Conservation (phyloP, 805 yeast genomes). For the Zygosaccharomyces kombuchaensis region DNA sequence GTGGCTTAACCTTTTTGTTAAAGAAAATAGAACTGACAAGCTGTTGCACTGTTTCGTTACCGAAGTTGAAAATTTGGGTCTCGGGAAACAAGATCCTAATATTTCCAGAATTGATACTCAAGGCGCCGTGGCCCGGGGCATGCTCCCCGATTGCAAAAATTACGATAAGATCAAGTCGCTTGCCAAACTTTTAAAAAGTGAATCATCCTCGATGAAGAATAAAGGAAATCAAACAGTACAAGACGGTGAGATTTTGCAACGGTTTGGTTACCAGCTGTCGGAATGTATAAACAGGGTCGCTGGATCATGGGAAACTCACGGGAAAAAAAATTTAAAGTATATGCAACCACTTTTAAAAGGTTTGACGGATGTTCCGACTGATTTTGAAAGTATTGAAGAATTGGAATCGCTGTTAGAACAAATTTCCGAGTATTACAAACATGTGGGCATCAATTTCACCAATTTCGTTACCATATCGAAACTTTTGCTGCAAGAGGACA, state of each 20-base stretch:
- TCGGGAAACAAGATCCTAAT: background rate
- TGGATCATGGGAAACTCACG: slow-evolving; percentile 10
- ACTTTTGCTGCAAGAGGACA: slow-evolving; percentile 19
- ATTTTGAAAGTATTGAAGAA: slow-evolving; percentile 22
- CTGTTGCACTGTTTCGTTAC: slow-evolving; percentile 10
- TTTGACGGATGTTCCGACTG: slow-evolving; percentile 12
- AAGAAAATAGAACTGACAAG: slow-evolving; percentile 4
- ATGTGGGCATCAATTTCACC: slow-evolving; percentile 21
- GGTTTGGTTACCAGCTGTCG: slow-evolving; percentile 28
- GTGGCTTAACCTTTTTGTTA: slow-evolving; percentile 7
- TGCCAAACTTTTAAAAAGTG: background rate
- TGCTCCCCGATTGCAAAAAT: background rate
- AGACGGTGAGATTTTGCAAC: slow-evolving; percentile 22
- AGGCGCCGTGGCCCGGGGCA: background rate
- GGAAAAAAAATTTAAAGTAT: background rate
- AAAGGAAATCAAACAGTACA: background rate
- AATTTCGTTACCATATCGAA: slow-evolving; percentile 13
- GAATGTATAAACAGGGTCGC: slow-evolving; percentile 20
- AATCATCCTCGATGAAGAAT: background rate
- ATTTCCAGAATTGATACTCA: background rate
- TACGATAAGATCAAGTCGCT: background rate
- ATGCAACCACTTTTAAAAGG: slow-evolving; percentile 15
- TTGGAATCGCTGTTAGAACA: slow-evolving; percentile 27
- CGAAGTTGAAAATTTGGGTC: background rate
- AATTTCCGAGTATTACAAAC: slow-evolving; percentile 24